Evolutionary conservation across 2,329 filamentous ascomycete species (phyloP), one percentile per base, ranked within the genome.

Genomic region (Colletotrichum godetiae): DNA sequence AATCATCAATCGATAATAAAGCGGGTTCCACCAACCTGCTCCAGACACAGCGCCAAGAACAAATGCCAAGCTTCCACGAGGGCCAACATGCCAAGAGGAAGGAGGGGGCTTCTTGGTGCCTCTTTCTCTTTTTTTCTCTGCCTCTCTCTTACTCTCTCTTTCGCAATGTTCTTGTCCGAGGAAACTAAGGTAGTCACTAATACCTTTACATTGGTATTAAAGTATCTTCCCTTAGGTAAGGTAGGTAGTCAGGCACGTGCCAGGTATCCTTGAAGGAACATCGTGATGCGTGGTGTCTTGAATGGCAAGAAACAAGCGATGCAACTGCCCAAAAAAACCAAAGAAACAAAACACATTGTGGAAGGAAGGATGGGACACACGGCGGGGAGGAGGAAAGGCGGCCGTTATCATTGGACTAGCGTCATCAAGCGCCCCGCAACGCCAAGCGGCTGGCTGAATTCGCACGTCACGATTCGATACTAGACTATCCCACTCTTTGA

Each of bases 381-480:
- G 22, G 22, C 31, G 57, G 22, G 31, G 31, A 31, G 31, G 35
- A 31, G 22, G 13, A 42, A 37, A 59, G 31, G 4, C 57, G 22
- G 24, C 66, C 29, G 31, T 49, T 64, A 19, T 53, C 24, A 74
- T 61, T 72, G 68, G 68, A 27, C 29, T 37, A 27, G n/a, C 19
- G 29, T 31, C 8, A 19, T 22, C 27, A 37, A n/a, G 29, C 7
- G 55, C 37, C 56, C 72, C 72, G 64, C 59, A n/a, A 11, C 6
- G 65, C 72, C 69, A 66, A 73, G 68, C 24, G 55, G 57, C 66
- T 55, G 60, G 69, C 69, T 69, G 49, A 27, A 57, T 66, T 69
- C 24, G 29, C n/a, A 68, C 55, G 64, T 73, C 69, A 69, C 66
- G 64, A 69, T 74, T 74, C 64, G 72, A 55, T 35, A 42, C 12